phyloP scores from a whole-genome alignment of 495 filamentous ascomycete genomes.

The Xylaria acuta region DNA sequence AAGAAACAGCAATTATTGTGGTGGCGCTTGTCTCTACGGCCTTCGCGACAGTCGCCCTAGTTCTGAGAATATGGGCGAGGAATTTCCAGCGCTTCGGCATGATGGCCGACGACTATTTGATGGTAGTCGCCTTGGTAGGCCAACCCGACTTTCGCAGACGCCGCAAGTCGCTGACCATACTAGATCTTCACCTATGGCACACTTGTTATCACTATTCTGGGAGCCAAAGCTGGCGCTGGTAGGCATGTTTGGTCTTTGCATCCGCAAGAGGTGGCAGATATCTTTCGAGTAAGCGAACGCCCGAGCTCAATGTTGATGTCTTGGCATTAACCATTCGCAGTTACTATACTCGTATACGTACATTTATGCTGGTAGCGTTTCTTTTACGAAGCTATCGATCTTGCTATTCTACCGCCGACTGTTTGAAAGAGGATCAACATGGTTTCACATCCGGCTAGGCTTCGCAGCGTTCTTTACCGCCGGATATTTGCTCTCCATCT shows the following conservation, averaged over 20 bases:
- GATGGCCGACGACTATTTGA: conserved; percentile 46
- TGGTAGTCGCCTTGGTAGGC: conserved; percentile 43
- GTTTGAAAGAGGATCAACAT: conserved; percentile 37
- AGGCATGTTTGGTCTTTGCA: conserved; percentile 41
- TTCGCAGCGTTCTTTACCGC: conserved; percentile 28
- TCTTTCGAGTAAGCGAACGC: conserved; percentile 25
- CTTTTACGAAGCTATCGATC: conserved; percentile 47
- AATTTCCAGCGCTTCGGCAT: conserved; percentile 37
- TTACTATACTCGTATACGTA: conserved; percentile 44
- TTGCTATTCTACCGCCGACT: conserved; percentile 45
- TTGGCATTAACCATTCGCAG: conserved; percentile 23
- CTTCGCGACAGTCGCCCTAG: conserved; percentile 41
- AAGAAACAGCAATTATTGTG: conserved; percentile 38
- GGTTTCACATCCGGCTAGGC: conserved; percentile 31
- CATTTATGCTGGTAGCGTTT: conserved; percentile 43
- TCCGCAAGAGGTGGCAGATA: conserved; percentile 31
- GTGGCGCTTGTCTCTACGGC: conserved; percentile 28
- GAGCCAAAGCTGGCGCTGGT: conserved; percentile 37
- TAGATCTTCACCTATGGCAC: conserved; percentile 39
- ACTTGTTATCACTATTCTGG: conserved; percentile 34
- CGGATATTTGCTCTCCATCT: conserved; percentile 35
- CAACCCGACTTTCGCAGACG: background rate
- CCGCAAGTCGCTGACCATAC: conserved; percentile 20
- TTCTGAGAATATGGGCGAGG: conserved; percentile 43
- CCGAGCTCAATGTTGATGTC: background rate